These are phyloP conservation scores for Colletotrichum lini DNA, from an alignment of 2,329 filamentous ascomycete species.

Conservation along the genomic window DNA sequence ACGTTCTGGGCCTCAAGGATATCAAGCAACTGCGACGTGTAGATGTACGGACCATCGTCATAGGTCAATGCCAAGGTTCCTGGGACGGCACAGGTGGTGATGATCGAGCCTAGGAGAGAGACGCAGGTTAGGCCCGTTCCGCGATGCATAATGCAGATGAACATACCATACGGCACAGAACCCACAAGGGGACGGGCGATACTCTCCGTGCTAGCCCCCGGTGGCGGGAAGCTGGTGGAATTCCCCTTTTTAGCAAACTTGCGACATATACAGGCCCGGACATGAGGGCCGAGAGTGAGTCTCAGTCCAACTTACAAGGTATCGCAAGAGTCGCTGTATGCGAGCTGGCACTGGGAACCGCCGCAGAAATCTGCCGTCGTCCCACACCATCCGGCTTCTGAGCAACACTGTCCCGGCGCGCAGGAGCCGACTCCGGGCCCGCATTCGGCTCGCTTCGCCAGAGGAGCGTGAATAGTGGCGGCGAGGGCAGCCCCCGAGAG, in stretches of 20 bases:
- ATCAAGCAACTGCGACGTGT: conserved; percentile 59
- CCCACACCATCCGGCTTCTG: conserved; percentile 56
- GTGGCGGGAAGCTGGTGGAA: conserved; percentile 49
- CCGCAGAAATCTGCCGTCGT: conserved; percentile 52
- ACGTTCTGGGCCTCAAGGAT: conserved; percentile 50
- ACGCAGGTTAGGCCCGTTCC: conserved; percentile 42
- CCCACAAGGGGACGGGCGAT: conserved; percentile 52
- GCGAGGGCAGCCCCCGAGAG: conserved; percentile 36
- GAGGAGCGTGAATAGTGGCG: conserved; percentile 34
- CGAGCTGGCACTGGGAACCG: conserved; percentile 56
- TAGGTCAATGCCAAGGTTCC: conserved; percentile 62
- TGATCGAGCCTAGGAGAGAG: conserved; percentile 48
- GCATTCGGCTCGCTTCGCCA: conserved; percentile 47
- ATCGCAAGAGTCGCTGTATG: conserved; percentile 58
- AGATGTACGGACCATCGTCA: conserved; percentile 62
- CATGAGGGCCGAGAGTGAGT: conserved; percentile 1
- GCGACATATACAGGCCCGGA: background rate
- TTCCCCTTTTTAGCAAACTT: conserved; percentile 2
- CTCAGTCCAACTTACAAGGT: conserved; percentile 53
- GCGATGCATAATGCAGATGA: conserved; percentile 44
- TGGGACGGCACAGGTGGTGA: conserved; percentile 54
- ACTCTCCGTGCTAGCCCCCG: conserved; percentile 50
- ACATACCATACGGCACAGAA: conserved; percentile 56
- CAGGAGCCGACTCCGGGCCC: conserved; percentile 55
- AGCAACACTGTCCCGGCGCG: conserved; percentile 53